A percentile compares a stretch with the other conserved stretches of the same genome.
Conservation (phyloP, 1,284 basidiomycete genomes). For the Hymenochaete sp. region DNA sequence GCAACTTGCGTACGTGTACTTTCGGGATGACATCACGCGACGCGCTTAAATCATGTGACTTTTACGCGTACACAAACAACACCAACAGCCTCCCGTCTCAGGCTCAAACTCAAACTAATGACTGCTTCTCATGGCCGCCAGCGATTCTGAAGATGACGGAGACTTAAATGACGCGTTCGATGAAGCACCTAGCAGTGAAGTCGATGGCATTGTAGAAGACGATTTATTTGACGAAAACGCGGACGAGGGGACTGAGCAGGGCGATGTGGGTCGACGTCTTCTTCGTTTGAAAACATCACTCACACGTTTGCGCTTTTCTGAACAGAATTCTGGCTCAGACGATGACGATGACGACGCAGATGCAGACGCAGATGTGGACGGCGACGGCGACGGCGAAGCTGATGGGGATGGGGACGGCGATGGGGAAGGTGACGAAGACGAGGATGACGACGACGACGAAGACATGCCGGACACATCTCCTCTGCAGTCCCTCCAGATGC, state of each 20-base stretch:
- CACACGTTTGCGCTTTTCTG: neutral
- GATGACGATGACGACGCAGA: slow-evolving; percentile 39
- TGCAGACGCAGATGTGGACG: slow-evolving; percentile 24
- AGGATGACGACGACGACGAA: slow-evolving; percentile 21
- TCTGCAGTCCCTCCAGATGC: slow-evolving; percentile 25
- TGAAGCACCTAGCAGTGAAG: slow-evolving; percentile 28
- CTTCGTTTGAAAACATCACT: no score
- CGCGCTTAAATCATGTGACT: neutral
- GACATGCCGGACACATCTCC: slow-evolving; percentile 16
- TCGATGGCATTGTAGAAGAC: slow-evolving; percentile 28
- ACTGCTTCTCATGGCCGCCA: slow-evolving; percentile 37
- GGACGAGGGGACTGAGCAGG: slow-evolving; percentile 42
- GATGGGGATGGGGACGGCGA: slow-evolving; percentile 28
- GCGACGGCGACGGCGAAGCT: slow-evolving; percentile 19
- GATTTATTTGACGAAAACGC: slow-evolving; percentile 36
- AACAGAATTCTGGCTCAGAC: slow-evolving; percentile 48
- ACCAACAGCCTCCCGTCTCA: neutral
- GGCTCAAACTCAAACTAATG: neutral
- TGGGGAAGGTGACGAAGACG: slow-evolving; percentile 23
- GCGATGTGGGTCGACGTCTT: slow-evolving; percentile 41
- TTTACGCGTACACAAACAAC: neutral
- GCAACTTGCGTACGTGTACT: no score
- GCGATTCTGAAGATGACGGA: slow-evolving; percentile 62
- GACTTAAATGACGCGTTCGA: slow-evolving; percentile 51
- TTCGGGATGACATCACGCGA: no score